Percentiles rank a stretch among this genome's conserved stretches.
phyloP scores from a whole-genome alignment of 2,329 filamentous ascomycete genomes.

The Diaporthe helianthi region DNA sequence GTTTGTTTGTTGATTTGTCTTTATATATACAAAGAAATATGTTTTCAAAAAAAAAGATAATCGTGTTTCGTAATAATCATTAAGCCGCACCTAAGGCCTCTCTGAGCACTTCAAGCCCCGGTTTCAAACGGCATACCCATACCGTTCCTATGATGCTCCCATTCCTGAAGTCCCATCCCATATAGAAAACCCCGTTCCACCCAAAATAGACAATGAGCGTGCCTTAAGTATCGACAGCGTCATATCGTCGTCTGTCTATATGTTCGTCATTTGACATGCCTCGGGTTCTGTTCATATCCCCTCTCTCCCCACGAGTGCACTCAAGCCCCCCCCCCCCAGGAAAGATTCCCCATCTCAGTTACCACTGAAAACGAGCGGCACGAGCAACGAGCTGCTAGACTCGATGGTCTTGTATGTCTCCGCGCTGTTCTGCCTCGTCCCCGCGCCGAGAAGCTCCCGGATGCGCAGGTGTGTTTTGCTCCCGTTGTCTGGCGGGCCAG shows the following conservation, averaged over 20 bases:
- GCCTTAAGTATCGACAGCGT: not conserved
- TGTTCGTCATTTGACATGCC: not conserved
- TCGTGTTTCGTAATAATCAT: conserved; percentile 28
- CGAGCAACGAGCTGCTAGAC: conserved; percentile 56
- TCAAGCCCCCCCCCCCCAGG: too few species aligned
- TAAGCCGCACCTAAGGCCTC: conserved; percentile 31
- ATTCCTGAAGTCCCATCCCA: not conserved
- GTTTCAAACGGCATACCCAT: conserved; percentile 27
- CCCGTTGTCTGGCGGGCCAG: conserved; percentile 27
- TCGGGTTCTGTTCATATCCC: conserved; percentile 1
- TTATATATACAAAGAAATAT: conserved; percentile 24
- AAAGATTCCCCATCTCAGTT: conserved; percentile 36
- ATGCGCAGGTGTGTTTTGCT: conserved; percentile 34
- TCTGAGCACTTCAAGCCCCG: conserved; percentile 31
- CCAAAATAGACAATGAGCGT: not conserved
- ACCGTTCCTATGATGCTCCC: conserved; percentile 17
- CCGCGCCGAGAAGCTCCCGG: conserved; percentile 34
- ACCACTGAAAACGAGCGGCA: conserved; percentile 67
- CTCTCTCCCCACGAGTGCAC: too few species aligned
- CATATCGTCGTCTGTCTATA: not conserved
- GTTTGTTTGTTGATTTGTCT: conserved; percentile 1
- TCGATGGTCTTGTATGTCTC: conserved; percentile 55
- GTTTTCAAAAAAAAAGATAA: conserved; percentile 21
- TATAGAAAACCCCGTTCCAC: not conserved
- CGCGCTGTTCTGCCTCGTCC: conserved; percentile 31